Percentiles rank a stretch among this genome's conserved stretches.
phyloP scores from a whole-genome alignment of 139 green algal genomes.

The Chlorella sp. region DNA sequence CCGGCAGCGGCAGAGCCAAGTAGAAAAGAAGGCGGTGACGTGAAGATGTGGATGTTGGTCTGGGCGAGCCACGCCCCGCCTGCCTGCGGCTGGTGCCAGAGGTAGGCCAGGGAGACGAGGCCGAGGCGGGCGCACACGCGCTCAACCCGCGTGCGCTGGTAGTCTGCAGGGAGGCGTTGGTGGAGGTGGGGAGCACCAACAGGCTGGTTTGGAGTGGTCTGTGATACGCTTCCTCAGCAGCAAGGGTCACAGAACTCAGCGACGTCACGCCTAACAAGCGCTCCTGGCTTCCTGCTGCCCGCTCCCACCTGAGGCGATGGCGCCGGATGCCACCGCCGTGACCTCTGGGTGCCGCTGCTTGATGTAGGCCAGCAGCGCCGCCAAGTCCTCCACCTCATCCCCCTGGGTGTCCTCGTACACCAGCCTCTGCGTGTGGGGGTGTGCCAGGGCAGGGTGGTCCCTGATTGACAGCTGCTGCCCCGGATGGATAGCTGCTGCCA shows the following conservation, averaged over 20 bases:
- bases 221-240: too few species aligned
- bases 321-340: conserved; percentile 83
- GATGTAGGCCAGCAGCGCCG: conserved; percentile 71
- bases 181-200: too few species aligned
- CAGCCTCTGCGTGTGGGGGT: conserved; percentile 68
- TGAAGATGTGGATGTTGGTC: background rate
- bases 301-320: conserved; percentile 79
- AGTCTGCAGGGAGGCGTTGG: conserved; percentile 85
- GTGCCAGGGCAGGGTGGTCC: too few species aligned
- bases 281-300: too few species aligned
- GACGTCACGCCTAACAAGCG: too few species aligned
- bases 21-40: background rate
- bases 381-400: conserved; percentile 96
- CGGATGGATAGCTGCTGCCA: background rate
- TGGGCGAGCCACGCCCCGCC: background rate
- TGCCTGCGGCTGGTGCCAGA: conserved; percentile 92
- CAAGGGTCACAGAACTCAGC: too few species aligned
- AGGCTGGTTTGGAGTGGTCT: too few species aligned
- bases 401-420: conserved; percentile 70
- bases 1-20: background rate
- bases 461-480: background rate
- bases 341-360: conserved; percentile 63
- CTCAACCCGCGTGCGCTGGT: conserved; percentile 97
- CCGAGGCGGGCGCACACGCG: conserved; percentile 81
- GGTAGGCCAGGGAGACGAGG: conserved; percentile 88